These are phyloP conservation scores for Aspergillus pseudonomiae DNA, from an alignment of 2,329 filamentous ascomycete species.

Conservation along the genomic window DNA sequence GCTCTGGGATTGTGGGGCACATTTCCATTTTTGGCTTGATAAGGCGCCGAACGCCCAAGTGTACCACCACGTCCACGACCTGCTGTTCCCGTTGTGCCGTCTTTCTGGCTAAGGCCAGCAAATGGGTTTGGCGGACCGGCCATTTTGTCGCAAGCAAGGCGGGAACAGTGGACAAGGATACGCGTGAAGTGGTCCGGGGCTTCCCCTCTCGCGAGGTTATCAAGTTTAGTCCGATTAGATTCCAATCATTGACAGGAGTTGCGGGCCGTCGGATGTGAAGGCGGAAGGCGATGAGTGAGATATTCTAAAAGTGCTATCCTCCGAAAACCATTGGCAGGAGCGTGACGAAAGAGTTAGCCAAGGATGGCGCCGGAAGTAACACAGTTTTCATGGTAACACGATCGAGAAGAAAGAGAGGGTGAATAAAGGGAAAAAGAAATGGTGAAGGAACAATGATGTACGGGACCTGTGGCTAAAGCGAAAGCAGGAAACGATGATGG, in stretches of 20 bases:
- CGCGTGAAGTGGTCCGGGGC: background rate
- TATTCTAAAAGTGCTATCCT: conserved; percentile 20
- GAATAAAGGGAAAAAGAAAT: conserved; percentile 7
- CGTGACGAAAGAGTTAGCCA: conserved; percentile 26
- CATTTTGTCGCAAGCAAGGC: conserved; percentile 34
- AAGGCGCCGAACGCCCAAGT: conserved; percentile 17
- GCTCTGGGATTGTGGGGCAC: conserved; percentile 19
- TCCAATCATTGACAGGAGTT: background rate
- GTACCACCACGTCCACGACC: conserved; percentile 31
- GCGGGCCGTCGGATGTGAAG: conserved; percentile 1
- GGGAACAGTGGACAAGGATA: conserved; percentile 22
- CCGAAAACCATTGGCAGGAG: conserved; percentile 21
- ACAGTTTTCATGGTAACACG: conserved; percentile 9
- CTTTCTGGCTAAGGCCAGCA: conserved; percentile 29
- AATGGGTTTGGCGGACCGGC: conserved; percentile 35
- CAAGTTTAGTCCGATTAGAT: background rate
- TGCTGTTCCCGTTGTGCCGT: conserved; percentile 26
- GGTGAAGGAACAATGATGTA: background rate
- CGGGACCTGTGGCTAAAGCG: background rate
- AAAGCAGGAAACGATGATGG: conserved; percentile 7
- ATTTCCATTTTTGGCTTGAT: conserved; percentile 23
- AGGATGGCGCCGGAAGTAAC: conserved; percentile 8
- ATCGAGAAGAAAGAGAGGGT: conserved; percentile 11
- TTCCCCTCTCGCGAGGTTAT: background rate
- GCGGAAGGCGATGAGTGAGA: conserved; percentile 8